Evolutionary conservation across 768 basidiomycete genomes (phyloP).

Genomic region (Fomitopsis pulvina): DNA sequence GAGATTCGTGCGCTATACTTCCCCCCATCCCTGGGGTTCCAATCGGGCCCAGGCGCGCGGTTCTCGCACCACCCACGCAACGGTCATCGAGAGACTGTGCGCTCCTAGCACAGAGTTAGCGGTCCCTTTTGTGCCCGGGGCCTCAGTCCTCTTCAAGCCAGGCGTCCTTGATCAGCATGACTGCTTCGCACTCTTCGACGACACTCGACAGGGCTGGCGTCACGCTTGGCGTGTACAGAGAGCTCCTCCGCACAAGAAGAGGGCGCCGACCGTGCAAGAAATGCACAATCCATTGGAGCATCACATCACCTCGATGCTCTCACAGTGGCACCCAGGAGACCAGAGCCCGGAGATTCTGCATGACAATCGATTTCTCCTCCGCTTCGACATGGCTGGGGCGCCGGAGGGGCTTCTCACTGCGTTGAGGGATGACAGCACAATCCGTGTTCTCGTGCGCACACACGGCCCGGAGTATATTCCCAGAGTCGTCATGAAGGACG

Average conservation of each 20-base stretch:
- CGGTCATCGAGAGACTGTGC: constrained; percentile 45
- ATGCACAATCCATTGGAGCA: constrained; percentile 25
- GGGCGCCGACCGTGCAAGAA: constrained; percentile 17
- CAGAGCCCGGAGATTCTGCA: constrained; percentile 40
- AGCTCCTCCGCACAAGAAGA: constrained; percentile 35
- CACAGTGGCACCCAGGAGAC: constrained; percentile 11
- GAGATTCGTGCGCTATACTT: constrained; percentile 58
- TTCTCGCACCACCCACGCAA: constrained; percentile 35
- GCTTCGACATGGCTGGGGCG: constrained; percentile 36
- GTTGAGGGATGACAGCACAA: background rate
- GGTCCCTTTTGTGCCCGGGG: constrained; percentile 45
- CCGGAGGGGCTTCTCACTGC: constrained; percentile 32
- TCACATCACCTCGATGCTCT: constrained; percentile 35
- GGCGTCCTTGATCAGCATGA: constrained; percentile 28
- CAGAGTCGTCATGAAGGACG: constrained; percentile 25
- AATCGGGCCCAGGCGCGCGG: constrained; percentile 54
- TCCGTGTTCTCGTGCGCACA: background rate
- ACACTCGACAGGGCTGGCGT: constrained; percentile 1
- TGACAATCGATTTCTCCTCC: constrained; percentile 59
- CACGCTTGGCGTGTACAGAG: constrained; percentile 55
- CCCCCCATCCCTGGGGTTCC: constrained; percentile 74
- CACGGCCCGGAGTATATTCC: constrained; percentile 10
- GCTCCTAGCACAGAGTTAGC: constrained; percentile 2
- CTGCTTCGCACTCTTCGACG: constrained; percentile 9
- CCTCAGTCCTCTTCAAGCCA: constrained; percentile 59